Evolutionary conservation across 495 filamentous ascomycete species (phyloP).

Genomic region (Talaromyces adpressus): DNA sequence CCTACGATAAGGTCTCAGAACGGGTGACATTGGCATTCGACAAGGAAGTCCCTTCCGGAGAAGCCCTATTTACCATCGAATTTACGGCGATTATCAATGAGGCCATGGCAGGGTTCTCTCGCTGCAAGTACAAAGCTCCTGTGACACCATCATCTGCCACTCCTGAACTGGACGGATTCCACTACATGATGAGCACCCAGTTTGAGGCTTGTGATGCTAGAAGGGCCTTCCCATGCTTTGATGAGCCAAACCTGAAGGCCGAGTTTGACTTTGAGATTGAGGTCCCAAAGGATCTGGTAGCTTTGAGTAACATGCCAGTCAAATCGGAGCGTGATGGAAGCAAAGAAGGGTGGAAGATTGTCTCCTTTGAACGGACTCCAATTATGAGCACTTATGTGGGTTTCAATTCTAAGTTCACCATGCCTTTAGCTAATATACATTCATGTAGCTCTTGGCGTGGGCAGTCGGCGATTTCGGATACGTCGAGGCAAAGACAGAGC

Average conservation of each 20-base stretch:
- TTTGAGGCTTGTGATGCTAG: conserved; percentile 96
- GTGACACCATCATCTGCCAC: conserved; percentile 62
- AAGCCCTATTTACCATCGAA: conserved; percentile 55
- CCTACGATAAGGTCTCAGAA: conserved; percentile 74
- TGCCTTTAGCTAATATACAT: not conserved
- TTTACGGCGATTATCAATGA: conserved; percentile 89
- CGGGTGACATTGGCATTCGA: conserved; percentile 67
- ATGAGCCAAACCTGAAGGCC: conserved; percentile 95
- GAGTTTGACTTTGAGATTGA: conserved; percentile 91
- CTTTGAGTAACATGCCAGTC: conserved; percentile 90
- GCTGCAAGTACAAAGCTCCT: conserved; percentile 83
- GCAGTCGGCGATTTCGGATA: conserved; percentile 96
- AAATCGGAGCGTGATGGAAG: conserved; percentile 54
- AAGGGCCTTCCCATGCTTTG: conserved; percentile 92
- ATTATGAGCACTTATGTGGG: conserved; percentile 91
- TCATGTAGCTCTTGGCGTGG: conserved; percentile 73
- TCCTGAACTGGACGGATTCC: conserved; percentile 67
- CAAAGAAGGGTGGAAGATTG: conserved; percentile 61
- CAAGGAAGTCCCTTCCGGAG: conserved; percentile 52
- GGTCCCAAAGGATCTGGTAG: conserved; percentile 77
- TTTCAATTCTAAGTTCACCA: not conserved
- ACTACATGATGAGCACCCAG: conserved; percentile 95
- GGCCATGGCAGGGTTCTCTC: conserved; percentile 94
- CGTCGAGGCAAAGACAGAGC: conserved; percentile 78
- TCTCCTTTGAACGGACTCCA: conserved; percentile 79